A percentile compares a stretch with the other conserved stretches of the same genome.
These are phyloP conservation scores for Pseudocercospora crystallina DNA, from an alignment of 2,329 filamentous ascomycete genomes.

Conservation along the genomic window DNA sequence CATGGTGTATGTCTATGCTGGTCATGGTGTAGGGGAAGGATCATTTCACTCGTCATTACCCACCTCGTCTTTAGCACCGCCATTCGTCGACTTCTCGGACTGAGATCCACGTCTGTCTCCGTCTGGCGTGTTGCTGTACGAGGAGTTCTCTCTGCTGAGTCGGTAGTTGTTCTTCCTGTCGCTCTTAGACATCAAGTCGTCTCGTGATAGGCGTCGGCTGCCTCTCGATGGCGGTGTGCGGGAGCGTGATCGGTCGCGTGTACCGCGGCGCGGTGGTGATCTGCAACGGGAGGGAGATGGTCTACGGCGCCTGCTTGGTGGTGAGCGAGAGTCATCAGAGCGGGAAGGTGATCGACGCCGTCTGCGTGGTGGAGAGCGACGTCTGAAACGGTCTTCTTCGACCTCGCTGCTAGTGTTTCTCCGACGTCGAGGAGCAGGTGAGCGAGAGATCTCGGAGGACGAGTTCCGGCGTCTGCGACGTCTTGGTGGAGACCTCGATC, in stretches of 20 bases:
- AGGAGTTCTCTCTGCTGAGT: constrained; percentile 20
- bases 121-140: constrained; percentile 7
- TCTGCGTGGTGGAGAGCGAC: constrained; percentile 34
- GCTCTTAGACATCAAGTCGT: constrained; percentile 22
- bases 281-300: constrained; percentile 41
- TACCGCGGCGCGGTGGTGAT: constrained; percentile 12
- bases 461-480: constrained; percentile 24
- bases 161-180: constrained; percentile 18
- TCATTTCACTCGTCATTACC: constrained; percentile 11
- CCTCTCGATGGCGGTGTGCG: constrained; percentile 29
- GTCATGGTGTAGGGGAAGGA: neutral
- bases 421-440: constrained; percentile 13
- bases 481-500: constrained; percentile 33
- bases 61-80: constrained; percentile 13
- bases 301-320: constrained; percentile 69
- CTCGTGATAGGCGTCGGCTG: constrained; percentile 14
- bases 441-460: constrained; percentile 14
- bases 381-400: constrained; percentile 18
- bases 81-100: constrained; percentile 5
- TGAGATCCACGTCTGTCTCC: constrained; percentile 7
- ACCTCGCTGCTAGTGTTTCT: constrained; percentile 17
- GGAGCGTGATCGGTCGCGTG: constrained; percentile 21
- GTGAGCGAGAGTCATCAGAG: constrained; percentile 65
- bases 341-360: constrained; percentile 57
- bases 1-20: constrained; percentile 6